Evolutionary conservation across 2,329 filamentous ascomycete species (phyloP), one percentile per base, ranked within the genome.

Genomic region (Pseudonectria foliicola): DNA sequence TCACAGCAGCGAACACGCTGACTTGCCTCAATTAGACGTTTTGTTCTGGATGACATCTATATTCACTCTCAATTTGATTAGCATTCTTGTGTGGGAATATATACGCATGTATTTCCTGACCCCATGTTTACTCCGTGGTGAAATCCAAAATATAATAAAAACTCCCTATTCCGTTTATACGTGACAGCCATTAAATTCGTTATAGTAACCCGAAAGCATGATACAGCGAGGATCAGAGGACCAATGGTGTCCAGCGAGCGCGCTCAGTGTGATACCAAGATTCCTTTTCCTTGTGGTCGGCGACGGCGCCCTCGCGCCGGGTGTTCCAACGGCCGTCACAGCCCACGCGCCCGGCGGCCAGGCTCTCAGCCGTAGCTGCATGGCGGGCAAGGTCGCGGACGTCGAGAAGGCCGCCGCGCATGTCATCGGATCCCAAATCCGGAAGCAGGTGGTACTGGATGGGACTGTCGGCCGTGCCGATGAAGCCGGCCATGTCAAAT

Each of bases 371-470:
- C 18, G 18, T 21, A 8, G 18, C 71, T 2, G 61, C 52, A 14
- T 68, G 65, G 2, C 59, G 57, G 7, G 75, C 45, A 12, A 80
- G 44, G 33, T 77, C 73, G 5, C 62, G 53, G 4, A 77, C 56
- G 26, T 70, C 69, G 1, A 74, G 62, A 3, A 81, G 56, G 2
- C 74, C 72, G 12, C 76, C 73, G 31, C 71, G 66, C 21, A 74
- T 71, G 40, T 80, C 75, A 3, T 63, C 63, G 2, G 66, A 72
- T 0, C 75, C 75, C 0, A 55, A 46, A 34, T 84, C 79, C 0
- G 82, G 68, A 12, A 62, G 54, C 10, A 88, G 60, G 27, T 66
- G 61, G 49, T 87, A 88, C 13, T 59, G 52, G 34, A 88, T 77
- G 21, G 54, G 59, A 30, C 76, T 81, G 21, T 64, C 68, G 3